Base-by-base conservation (phyloP, 139 green algal species). In the Haematococcus sp. region DNA sequence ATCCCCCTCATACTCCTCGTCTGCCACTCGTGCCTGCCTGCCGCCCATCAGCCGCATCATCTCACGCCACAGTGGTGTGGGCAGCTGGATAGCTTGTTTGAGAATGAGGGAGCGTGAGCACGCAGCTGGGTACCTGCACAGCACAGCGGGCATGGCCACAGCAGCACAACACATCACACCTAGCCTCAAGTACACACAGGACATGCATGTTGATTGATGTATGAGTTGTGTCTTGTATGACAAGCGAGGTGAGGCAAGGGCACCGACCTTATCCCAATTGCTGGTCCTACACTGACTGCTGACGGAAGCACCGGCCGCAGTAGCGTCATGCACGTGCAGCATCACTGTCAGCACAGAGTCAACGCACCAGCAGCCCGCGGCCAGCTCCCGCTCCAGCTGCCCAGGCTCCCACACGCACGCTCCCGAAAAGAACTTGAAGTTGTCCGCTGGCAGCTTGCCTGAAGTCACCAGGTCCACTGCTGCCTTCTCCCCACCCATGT, bases 371-470 rank as follows among this genome's bases (percentile, higher is more conserved):
- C 65, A 68, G 2, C 83, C 83, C 19, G 59, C 23, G 13, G 60
- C 64, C 19, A 89, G 30, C 73, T 92, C 81, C 20, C 32, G 58
- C 60, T 86, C 44, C 80, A 93, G 78, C 80, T 90, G 56, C 7
- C 82, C 83, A 0, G 81, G 75, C 9, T 71, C 70, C 87, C 87
- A 92, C 25, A 80, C 67, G 16, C 76, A 52, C 22, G 64, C 75
- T 1, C 88, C 87, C 4, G 74, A 49, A 33, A 93, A 93, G 71
- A 91, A 93, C 33, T 87, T 85, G 77, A 90, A 91, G 59, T 79
- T 71, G 19, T 22, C 16, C 7, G 73, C 59, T 28, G 40, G 52
- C 30, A 86, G 64, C 31, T 59, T 25, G 1, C 81, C 84, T 1
- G 16, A 59, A 27, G 46, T 0, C 54, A 89, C 78, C 13, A 63